Percentiles rank a stretch among this genome's conserved stretches.
These are phyloP conservation scores for Scedosporium apiospermum DNA, from an alignment of 2,329 filamentous ascomycete species.

Conservation along the genomic window DNA sequence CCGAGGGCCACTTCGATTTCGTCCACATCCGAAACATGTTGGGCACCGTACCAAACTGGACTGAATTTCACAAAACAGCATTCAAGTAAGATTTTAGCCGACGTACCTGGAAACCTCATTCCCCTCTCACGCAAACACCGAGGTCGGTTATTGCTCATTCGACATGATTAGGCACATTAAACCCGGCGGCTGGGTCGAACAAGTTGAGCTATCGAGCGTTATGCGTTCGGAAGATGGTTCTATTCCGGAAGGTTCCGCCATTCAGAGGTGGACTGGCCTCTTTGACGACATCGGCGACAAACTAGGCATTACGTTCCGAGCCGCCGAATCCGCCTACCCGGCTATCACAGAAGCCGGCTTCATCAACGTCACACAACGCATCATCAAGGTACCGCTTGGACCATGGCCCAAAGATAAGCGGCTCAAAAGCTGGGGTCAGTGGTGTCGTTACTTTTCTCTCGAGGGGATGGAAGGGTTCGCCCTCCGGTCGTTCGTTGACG, in stretches of 20 bases:
- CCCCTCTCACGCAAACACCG: not conserved
- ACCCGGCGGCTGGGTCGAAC: constrained; percentile 22
- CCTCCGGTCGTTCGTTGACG: constrained; percentile 14
- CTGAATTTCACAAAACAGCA: constrained; percentile 19
- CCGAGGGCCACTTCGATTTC: constrained; percentile 27
- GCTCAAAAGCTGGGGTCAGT: constrained; percentile 21
- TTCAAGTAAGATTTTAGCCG: constrained; percentile 20
- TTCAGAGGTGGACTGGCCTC: constrained; percentile 13
- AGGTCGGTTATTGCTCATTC: too few relatives aligned
- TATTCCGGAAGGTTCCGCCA: constrained; percentile 9
- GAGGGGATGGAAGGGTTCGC: constrained; percentile 17
- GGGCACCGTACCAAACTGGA: constrained; percentile 21
- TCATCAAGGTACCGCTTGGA: constrained; percentile 25
- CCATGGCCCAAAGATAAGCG: constrained; percentile 26
- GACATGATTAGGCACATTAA: constrained; percentile 17
- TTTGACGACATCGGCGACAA: constrained; percentile 13
- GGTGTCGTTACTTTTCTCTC: constrained; percentile 16
- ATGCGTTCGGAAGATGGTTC: constrained; percentile 16
- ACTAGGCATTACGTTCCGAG: constrained; percentile 14
- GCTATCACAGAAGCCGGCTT: constrained; percentile 13
- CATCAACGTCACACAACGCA: constrained; percentile 3
- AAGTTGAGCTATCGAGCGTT: constrained; percentile 11
- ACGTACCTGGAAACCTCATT: not conserved
- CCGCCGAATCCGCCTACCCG: constrained; percentile 9
- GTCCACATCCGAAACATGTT: constrained; percentile 15